phyloP scores from a whole-genome alignment of 2,329 filamentous ascomycete genomes.

The Sclerotinia spermophila region DNA sequence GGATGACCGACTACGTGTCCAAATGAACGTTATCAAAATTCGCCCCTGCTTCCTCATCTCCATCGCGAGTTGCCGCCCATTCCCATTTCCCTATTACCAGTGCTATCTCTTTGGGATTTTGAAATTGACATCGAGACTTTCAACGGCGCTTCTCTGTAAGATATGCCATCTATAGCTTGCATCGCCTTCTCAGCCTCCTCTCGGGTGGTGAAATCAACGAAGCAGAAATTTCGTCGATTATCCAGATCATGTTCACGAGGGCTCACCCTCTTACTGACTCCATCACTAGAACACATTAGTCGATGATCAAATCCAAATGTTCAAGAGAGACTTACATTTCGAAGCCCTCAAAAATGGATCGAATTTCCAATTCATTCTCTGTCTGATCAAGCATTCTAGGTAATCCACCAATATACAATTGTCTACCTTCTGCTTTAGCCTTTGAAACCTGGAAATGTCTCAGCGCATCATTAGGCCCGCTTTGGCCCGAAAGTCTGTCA shows the following conservation, averaged over 20 bases:
- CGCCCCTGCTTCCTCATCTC: background rate
- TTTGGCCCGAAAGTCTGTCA: background rate
- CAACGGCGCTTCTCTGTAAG: background rate
- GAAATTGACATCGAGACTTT: background rate
- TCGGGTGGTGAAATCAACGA: background rate
- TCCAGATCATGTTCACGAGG: background rate
- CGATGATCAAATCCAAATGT: rapidly evolving
- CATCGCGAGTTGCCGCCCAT: background rate
- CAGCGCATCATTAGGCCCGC: background rate
- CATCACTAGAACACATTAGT: background rate
- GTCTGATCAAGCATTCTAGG: slow-evolving; percentile 10
- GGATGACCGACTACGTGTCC: background rate
- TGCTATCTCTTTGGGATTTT: background rate
- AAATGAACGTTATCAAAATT: background rate
- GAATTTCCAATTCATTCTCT: slow-evolving; percentile 1
- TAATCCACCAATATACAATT: background rate
- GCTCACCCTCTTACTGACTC: slow-evolving; percentile 3
- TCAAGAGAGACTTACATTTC: background rate
- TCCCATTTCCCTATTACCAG: background rate
- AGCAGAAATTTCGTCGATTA: slow-evolving; percentile 5
- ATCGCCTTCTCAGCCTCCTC: slow-evolving; percentile 1
- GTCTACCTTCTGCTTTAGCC: background rate
- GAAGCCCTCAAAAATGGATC: slow-evolving; percentile 1
- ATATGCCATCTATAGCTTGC: background rate
- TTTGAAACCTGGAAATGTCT: background rate